Evolutionary conservation across 129 eudicot genomes (phyloP), one percentile per base, ranked within the genome.

Genomic region (Flaveria trinervia): DNA sequence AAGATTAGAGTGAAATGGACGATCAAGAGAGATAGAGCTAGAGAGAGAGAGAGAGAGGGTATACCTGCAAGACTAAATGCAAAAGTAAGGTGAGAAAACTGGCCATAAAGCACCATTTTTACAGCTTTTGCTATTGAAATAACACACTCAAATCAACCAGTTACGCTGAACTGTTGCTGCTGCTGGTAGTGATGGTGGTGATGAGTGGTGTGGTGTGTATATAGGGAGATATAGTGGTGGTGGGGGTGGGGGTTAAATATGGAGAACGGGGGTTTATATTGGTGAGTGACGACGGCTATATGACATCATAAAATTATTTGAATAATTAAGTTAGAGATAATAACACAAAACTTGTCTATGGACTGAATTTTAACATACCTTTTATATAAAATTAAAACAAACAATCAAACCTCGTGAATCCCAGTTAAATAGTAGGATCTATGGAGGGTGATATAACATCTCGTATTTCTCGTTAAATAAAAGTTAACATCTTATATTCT

Each of bases 61-160:
- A 39, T 92, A 92, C 97, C 97, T 48, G 89, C 88, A 59, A 92
- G 85, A 25, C 97, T 96, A 80, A 89, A 92, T 11, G 83, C 88
- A 78, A 92, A 76, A 85, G 90, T 76, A 86, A 80, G 87, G 48
- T 91, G 85, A 77, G 79, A 73, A 33, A 65, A 80, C 50, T 80
- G 84, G 55, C 84, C 79, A 17, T 79, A 64, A 59, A 70, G 70
- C 55, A 44, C 45, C 84, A 80, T 80, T 5, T 23, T 73, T 43
- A 57, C 52, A 70, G 50, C 2, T 73, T 3, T n/a, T 64, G 64
- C 14, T 71, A 16, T 49, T 17, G 62, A 52, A 55, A 65, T 65
- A 79, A 80, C 79, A 73, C 75, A 73, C 79, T 72, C 83, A 44
- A 78, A 60, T 44, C 41, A 25, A 73, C 18, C 79, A 54, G 33